Evolutionary conservation across 192 early-diverging fungal species (phyloP).

Genomic region (Mortierella claussenii): DNA sequence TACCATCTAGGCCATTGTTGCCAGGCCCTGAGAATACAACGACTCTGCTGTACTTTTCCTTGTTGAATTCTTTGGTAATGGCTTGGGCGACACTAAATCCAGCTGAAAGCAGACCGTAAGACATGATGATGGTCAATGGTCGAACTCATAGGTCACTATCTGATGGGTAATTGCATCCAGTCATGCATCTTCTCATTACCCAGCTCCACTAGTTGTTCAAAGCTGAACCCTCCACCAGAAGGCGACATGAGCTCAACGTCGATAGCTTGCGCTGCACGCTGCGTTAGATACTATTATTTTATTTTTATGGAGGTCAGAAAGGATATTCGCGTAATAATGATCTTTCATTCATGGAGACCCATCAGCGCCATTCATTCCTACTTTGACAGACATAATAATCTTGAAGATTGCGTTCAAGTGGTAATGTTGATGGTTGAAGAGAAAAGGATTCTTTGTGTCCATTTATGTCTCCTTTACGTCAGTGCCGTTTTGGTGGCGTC

Average conservation of each 20-base stretch:
- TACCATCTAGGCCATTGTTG: constrained; percentile 98
- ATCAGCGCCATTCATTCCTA: no score
- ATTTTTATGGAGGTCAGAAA: no score
- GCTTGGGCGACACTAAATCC: constrained; percentile 93
- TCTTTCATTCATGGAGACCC: no score
- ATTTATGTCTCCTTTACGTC: no score
- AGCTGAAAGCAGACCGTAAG: constrained; percentile 59
- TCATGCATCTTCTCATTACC: constrained; percentile 35
- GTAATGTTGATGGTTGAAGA: no score
- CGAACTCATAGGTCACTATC: background rate
- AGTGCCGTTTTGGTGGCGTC: no score
- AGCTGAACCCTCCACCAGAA: constrained; percentile 81
- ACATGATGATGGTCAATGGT: background rate
- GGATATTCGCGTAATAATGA: no score
- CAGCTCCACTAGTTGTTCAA: constrained; percentile 87
- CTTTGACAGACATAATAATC: no score
- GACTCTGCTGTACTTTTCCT: constrained; percentile 59
- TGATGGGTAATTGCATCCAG: background rate
- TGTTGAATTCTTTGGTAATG: constrained; percentile 75
- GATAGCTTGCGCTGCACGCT: constrained; percentile 74
- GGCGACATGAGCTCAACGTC: constrained; percentile 89
- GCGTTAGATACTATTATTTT: constrained; percentile 62
- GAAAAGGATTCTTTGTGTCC: no score
- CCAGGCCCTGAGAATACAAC: constrained; percentile 85
- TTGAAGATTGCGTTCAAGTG: no score